These are phyloP conservation scores for Cystoderma amianthinum DNA, from an alignment of 768 basidiomycete species.

Conservation along the genomic window DNA sequence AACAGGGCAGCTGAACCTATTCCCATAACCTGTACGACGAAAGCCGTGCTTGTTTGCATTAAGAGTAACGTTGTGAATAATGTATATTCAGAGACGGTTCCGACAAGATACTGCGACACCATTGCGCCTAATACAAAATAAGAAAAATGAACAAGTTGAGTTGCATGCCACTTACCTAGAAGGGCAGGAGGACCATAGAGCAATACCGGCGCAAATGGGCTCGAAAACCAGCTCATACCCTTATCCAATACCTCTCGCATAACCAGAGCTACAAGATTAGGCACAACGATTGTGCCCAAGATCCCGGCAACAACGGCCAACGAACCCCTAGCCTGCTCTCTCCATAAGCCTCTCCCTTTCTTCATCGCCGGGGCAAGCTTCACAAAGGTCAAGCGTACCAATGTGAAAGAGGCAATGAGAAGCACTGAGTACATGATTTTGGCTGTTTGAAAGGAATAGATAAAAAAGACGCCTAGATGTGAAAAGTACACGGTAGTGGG, in stretches of 20 bases:
- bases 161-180: conserved; percentile 42
- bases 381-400: conserved; percentile 31
- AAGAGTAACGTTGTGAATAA: conserved; percentile 57
- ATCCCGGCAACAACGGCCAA: conserved; percentile 44
- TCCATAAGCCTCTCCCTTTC: conserved; percentile 24
- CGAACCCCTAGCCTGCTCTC: conserved; percentile 33
- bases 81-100: conserved; percentile 50
- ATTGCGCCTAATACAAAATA: conserved; percentile 43
- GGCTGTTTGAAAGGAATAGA: conserved; percentile 72
- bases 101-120: conserved; percentile 50
- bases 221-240: conserved; percentile 83
- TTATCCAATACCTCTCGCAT: conserved; percentile 58
- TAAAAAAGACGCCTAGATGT: conserved; percentile 57
- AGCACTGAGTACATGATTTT: conserved; percentile 53
- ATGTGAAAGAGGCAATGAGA: conserved; percentile 34
- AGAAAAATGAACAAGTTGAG: not conserved
- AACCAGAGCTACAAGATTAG: conserved; percentile 67
- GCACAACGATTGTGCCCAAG: conserved; percentile 49
- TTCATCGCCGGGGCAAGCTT: conserved; percentile 24
- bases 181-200: conserved; percentile 75
- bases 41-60: conserved; percentile 47
- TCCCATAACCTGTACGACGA: conserved; percentile 53
- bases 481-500: conserved; percentile 77
- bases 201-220: conserved; percentile 54
- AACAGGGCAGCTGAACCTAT: conserved; percentile 76